phyloP scores from a whole-genome alignment of 371 early-diverging fungal genomes.

The Zopfochytrium polystomum region DNA sequence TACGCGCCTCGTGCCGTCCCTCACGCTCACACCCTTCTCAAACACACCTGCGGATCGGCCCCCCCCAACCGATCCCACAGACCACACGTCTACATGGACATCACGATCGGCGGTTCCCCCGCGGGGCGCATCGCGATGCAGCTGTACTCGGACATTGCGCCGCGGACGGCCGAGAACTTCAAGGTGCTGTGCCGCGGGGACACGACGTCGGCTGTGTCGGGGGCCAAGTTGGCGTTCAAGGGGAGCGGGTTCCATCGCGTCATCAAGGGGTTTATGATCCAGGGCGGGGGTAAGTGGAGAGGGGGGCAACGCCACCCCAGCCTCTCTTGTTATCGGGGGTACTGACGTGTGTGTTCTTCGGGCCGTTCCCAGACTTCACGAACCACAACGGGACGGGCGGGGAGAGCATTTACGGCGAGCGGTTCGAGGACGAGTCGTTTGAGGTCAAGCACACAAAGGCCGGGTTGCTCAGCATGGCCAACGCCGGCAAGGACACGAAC shows the following conservation, averaged over 20 bases:
- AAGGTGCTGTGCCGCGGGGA: slow-evolving; percentile 92
- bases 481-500: no score
- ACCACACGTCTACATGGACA: slow-evolving; percentile 40
- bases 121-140: slow-evolving; percentile 53
- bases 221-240: slow-evolving; percentile 75
- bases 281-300: slow-evolving; percentile 37
- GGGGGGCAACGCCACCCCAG: neutral
- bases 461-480: slow-evolving; percentile 95
- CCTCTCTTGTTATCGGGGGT: neutral
- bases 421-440: slow-evolving; percentile 46
- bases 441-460: slow-evolving; percentile 75
- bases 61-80: no score
- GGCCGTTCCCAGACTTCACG: slow-evolving; percentile 53
- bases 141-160: slow-evolving; percentile 75
- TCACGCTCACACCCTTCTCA: no score
- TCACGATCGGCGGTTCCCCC: slow-evolving; percentile 39
- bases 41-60: no score
- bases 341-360: neutral
- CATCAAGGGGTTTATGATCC: no score
- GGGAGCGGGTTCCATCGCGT: no score
- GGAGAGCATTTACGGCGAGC: slow-evolving; percentile 38
- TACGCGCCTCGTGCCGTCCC: no score
- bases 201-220: slow-evolving; percentile 40
- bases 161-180: slow-evolving; percentile 98
- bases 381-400: slow-evolving; percentile 46